These are phyloP conservation scores for Diophrys sp. DNA, from an alignment of 73 alveolate genomes.

Conservation along the genomic window DNA sequence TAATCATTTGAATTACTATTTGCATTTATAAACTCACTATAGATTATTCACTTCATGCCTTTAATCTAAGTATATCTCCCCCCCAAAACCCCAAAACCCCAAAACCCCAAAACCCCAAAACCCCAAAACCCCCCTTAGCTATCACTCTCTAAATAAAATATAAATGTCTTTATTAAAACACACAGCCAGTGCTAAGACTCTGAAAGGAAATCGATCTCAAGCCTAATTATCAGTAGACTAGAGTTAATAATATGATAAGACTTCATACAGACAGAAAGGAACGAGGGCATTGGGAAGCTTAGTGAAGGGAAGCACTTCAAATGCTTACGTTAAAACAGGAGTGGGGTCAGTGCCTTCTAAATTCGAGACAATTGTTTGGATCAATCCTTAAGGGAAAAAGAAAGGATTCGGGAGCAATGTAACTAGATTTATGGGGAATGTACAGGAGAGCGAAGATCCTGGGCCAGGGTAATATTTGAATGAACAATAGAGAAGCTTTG, in stretches of 20 bases:
- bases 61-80: too few species aligned
- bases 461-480: constrained; percentile 53
- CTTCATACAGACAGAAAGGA: constrained; percentile 56
- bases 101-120: too few species aligned
- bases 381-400: constrained; percentile 11
- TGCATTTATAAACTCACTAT: too few species aligned
- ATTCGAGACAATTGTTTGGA: constrained; percentile 38
- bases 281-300: constrained; percentile 16
- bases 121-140: too few species aligned
- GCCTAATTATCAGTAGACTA: too few species aligned
- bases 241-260: constrained; percentile 39
- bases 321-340: constrained; percentile 23
- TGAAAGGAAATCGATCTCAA: too few species aligned
- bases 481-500: neutral
- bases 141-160: too few species aligned
- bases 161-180: too few species aligned
- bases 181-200: too few species aligned
- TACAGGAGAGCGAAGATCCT: constrained; percentile 31
- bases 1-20: too few species aligned
- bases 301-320: constrained; percentile 40
- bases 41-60: too few species aligned
- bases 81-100: too few species aligned
- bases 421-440: constrained; percentile 16
- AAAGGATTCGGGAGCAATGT: constrained; percentile 53
- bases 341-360: constrained; percentile 53